Base-by-base conservation (phyloP, 2,329 filamentous ascomycete species). In the Hypoxylon sp. region DNA sequence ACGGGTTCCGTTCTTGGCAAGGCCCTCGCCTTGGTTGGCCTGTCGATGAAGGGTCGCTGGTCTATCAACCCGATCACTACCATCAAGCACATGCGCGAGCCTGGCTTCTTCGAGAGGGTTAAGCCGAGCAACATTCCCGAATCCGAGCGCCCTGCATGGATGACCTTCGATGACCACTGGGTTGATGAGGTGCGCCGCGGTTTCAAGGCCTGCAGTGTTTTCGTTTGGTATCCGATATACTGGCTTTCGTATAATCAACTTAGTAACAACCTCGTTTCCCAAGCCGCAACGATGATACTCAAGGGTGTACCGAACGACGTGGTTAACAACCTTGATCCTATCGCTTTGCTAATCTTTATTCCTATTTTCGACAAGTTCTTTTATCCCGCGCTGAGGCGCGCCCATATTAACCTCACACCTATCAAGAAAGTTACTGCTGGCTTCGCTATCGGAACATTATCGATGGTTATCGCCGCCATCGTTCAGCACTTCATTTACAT, bases 151-250 rank as follows among this genome's bases (percentile, higher is more conserved):
- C 91, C 91, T 0, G 43, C 60, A 0, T 94, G 91, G 91, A 94
- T 94, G 90, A 91, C 89, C 0, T 94, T 93, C 72, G 92, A 95
- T 68, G 93, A 95, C 72, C 87, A 88, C 57, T 95, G 92, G 91
- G 92, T 95, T 34, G 91, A 93, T 76, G 91, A 94, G 76, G 89
- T 94, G 52, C 84, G 85, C 57, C 90, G 91, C 79, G 91, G 91
- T 67, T 82, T 92, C 62, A 83, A 86, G 73, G 90, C 90, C 62
- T 92, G 90, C 82, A 84, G 87, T 70, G 91, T 93, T 34, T 94
- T 92, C 79, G 79, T 89, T 68, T 93, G 90, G 83, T 86, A 90
- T 62, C 90, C 91, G 43, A 84, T 89, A 70, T 89, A 87, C 80
- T 88, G 86, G 82, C 80, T 86, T 60, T 82, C 83, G 28, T 88